Conservation (phyloP, 192 early-diverging fungal genomes). For the Coemansia sp. region DNA sequence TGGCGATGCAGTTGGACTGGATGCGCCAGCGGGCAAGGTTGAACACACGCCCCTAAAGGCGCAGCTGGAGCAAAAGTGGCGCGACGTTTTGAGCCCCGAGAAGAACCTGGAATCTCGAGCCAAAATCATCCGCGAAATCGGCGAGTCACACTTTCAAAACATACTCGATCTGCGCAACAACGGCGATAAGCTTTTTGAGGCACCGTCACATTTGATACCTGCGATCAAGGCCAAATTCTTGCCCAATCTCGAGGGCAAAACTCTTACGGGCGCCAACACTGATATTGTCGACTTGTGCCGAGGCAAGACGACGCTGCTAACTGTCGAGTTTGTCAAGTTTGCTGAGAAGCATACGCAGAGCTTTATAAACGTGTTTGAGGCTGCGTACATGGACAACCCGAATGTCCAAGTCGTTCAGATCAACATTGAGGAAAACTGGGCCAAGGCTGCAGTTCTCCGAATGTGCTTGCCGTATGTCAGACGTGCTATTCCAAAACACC, state of each 20-base stretch:
- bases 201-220: constrained; percentile 38
- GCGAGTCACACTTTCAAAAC: constrained; percentile 53
- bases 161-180: constrained; percentile 53
- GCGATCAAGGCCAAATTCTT: constrained; percentile 33
- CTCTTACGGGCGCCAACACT: constrained; percentile 17
- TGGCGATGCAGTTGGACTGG: constrained; percentile 49
- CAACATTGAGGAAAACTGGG: constrained; percentile 55
- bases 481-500: constrained; percentile 30
- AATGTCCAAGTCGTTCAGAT: constrained; percentile 44
- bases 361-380: constrained; percentile 37
- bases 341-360: constrained; percentile 48
- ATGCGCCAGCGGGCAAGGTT: constrained; percentile 22
- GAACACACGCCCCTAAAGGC: constrained; percentile 17
- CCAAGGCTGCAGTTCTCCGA: constrained; percentile 43
- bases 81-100: constrained; percentile 47
- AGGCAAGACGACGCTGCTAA: constrained; percentile 42
- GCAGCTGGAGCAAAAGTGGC: constrained; percentile 31
- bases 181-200: constrained; percentile 53
- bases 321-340: constrained; percentile 52
- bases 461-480: constrained; percentile 40
- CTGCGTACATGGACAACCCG: constrained; percentile 14
- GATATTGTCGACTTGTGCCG: constrained; percentile 33
- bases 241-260: constrained; percentile 48
- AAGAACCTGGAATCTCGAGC: constrained; percentile 53
- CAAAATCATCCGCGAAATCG: constrained; percentile 47